These are phyloP conservation scores for Aspergillus mulundensis DNA, from an alignment of 495 filamentous ascomycete genomes.

Conservation along the genomic window DNA sequence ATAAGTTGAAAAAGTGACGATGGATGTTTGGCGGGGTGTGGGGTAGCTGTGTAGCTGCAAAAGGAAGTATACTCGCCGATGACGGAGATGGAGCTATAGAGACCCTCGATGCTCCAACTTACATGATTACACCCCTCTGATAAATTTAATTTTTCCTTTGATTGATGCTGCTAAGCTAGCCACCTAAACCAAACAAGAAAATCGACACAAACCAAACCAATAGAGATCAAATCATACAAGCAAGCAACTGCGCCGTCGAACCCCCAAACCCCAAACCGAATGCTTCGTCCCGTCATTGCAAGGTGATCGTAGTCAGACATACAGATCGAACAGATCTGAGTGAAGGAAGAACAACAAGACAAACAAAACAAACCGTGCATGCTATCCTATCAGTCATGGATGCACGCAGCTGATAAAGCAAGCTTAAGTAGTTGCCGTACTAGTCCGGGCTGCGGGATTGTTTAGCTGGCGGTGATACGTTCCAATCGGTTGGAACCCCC, in stretches of 20 bases:
- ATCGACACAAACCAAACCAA: not conserved
- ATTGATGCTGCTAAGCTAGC: not conserved
- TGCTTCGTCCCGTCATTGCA: conserved; percentile 11
- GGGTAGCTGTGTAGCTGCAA: not conserved
- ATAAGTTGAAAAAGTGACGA: too few species aligned
- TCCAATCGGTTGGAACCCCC: conserved; percentile 69
- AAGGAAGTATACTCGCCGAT: not conserved
- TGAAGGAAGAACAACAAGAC: not conserved
- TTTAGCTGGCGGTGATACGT: conserved; percentile 57
- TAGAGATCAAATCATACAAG: not conserved
- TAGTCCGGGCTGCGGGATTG: conserved; percentile 41
- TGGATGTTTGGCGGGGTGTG: conserved; percentile 5
- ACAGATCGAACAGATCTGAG: conserved; percentile 1
- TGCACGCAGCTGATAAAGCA: too few species aligned
- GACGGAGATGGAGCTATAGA: too few species aligned
- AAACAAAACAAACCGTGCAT: not conserved
- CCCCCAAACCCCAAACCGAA: not conserved
- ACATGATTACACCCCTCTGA: too few species aligned
- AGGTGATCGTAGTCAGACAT: conserved; percentile 4
- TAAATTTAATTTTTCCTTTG: too few species aligned
- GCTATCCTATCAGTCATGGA: too few species aligned
- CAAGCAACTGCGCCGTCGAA: conserved; percentile 1
- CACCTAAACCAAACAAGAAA: not conserved
- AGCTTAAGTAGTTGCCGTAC: conserved; percentile 22
- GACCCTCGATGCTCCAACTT: too few species aligned